Evolutionary conservation across 768 basidiomycete genomes (phyloP).

Genomic region (Ramaria sp.): DNA sequence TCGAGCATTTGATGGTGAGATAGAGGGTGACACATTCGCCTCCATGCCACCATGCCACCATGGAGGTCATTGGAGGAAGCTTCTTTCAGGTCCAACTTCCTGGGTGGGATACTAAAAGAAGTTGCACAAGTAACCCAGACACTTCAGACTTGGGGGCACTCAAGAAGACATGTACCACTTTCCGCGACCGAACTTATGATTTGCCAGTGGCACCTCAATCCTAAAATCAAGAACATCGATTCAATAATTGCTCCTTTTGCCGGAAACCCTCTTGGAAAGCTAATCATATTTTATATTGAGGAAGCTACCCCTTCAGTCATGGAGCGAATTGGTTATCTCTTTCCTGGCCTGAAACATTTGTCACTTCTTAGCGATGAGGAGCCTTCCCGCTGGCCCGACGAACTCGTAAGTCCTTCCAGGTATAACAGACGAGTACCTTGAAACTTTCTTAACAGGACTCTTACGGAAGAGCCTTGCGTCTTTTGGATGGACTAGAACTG

Average conservation of each 20-base stretch:
- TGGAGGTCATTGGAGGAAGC: neutral
- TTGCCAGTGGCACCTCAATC: conserved; percentile 6
- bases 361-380: conserved; percentile 5
- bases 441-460: neutral
- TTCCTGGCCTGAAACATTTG: neutral
- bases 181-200: conserved; percentile 1
- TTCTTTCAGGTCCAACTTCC: conserved; percentile 1
- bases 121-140: too few relatives aligned
- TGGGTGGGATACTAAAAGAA: neutral
- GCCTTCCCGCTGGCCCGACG: neutral
- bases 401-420: neutral
- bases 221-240: neutral
- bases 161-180: neutral
- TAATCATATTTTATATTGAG: conserved; percentile 1
- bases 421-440: neutral
- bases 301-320: neutral
- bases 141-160: neutral
- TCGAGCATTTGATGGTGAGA: conserved; percentile 2
- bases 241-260: neutral
- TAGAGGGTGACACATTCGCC: neutral
- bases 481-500: neutral
- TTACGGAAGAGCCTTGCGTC: neutral
- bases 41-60: neutral
- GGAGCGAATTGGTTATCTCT: neutral
- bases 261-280: conserved; percentile 1